Evolutionary conservation across 192 early-diverging fungal species (phyloP), one percentile per base, ranked within the genome.

Genomic region (Coemansia aciculifera): DNA sequence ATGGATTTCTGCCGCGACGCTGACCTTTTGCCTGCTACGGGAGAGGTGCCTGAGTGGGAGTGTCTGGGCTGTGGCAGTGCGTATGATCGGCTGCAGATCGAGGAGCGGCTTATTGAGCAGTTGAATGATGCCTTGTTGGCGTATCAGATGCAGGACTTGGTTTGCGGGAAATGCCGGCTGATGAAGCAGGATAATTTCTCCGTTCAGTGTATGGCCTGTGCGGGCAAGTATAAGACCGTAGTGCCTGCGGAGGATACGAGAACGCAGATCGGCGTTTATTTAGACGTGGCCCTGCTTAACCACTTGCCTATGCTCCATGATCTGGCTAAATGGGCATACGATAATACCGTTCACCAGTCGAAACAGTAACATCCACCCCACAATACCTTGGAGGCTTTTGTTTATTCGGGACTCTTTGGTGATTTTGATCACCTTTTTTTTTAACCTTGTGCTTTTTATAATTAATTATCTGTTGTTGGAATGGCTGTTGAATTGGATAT

Each of bases 1-100:
- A 74, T 98, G 69, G 97, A 99, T 76, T 88, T 99, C 64, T 94
- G 91, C 62, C 88, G 95, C 37, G 93, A 97, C 60, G 82, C 83
- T 24, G 86, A 87, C 46, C 68, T 93, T 61, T 66, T 94, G 44
- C 87, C 88, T 0, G 70, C 77, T 1, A 73, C 83, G 42, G 34
- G 11, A 1, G 21, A 49, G 0, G 49, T 62, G 19, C 48, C 69
- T 13, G 73, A 70, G 11, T 98, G 95, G 95, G 61, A 73, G 29
- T 98, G 96, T 71, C 72, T 85, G 37, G 88, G 80, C 17, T 99
- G 97, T 60, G 80, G 85, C 10, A 85, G 85, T 19, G 89, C 90
- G 60, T 98, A 99, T 68, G 93, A 96, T 63, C 85, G 85, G 4
- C 61, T 71, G 23, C 76, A 81, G 2, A 92, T 99, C 52, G 97